phyloP scores from a whole-genome alignment of 306 rosid genomes.

The Parietaria judaica region DNA sequence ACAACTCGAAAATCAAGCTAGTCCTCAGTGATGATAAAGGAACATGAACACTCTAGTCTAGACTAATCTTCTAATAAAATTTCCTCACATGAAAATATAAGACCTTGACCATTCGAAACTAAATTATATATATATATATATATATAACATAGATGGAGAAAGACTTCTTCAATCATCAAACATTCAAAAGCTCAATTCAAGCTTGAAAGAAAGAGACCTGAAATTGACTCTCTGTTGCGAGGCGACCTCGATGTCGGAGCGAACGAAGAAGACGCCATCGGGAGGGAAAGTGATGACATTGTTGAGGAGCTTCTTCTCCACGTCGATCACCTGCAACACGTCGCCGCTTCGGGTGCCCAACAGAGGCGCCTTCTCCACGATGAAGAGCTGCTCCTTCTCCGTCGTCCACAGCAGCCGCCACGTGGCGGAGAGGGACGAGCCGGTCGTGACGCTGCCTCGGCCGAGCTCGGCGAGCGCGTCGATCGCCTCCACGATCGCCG shows the following conservation, averaged over 20 bases:
- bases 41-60: neutral
- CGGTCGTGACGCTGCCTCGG: conserved; percentile 42
- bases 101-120: too few relatives aligned
- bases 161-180: too few relatives aligned
- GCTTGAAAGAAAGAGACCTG: conserved; percentile 31
- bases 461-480: conserved; percentile 44
- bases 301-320: conserved; percentile 42
- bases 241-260: conserved; percentile 57
- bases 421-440: conserved; percentile 53
- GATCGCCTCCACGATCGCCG: conserved; percentile 47
- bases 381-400: conserved; percentile 93
- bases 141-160: too few relatives aligned
- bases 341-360: conserved; percentile 77
- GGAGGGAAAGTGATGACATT: conserved; percentile 94
- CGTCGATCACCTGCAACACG: conserved; percentile 86
- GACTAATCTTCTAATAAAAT: too few relatives aligned
- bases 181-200: too few relatives aligned
- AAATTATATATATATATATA: too few relatives aligned
- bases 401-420: conserved; percentile 95
- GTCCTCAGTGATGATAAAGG: neutral
- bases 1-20: too few relatives aligned
- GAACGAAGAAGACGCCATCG: conserved; percentile 85
- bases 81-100: too few relatives aligned
- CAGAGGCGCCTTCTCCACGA: conserved; percentile 58
- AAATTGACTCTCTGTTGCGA: conserved; percentile 76